A percentile compares a stretch with the other conserved stretches of the same genome.
Evolutionary conservation across 768 basidiomycete species (phyloP).

Genomic region (Amanita inopinata): DNA sequence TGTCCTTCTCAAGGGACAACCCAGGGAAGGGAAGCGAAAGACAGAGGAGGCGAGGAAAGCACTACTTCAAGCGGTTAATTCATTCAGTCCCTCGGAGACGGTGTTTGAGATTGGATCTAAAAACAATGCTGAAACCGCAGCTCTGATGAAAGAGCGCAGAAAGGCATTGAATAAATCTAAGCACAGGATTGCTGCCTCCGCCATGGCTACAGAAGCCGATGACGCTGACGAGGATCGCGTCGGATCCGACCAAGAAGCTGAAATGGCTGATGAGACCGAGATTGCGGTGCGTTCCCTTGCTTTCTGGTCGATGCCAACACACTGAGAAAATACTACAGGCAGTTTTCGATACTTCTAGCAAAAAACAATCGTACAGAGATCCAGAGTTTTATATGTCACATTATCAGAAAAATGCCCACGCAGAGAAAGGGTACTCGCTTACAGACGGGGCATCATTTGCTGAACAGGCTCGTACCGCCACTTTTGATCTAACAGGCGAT

Average conservation of each 20-base stretch:
- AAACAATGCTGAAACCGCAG: slow-evolving; percentile 49
- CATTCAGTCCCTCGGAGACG: slow-evolving; percentile 82
- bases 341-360: slow-evolving; percentile 50
- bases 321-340: slow-evolving; percentile 30
- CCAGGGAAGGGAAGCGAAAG: slow-evolving; percentile 24
- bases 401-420: slow-evolving; percentile 75
- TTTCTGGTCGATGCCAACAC: neutral
- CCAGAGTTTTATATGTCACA: slow-evolving; percentile 88
- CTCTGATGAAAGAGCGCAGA: slow-evolving; percentile 83
- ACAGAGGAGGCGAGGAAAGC: slow-evolving; percentile 50
- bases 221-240: slow-evolving; percentile 26
- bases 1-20: slow-evolving; percentile 40
- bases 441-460: slow-evolving; percentile 81
- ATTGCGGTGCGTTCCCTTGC: slow-evolving; percentile 43
- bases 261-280: slow-evolving; percentile 75
- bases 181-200: slow-evolving; percentile 31
- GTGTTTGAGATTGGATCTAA: slow-evolving; percentile 83
- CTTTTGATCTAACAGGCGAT: slow-evolving; percentile 80
- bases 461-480: slow-evolving; percentile 68
- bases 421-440: slow-evolving; percentile 94
- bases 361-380: slow-evolving; percentile 57
- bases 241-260: slow-evolving; percentile 26
- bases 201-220: slow-evolving; percentile 22
- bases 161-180: slow-evolving; percentile 64
- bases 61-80: slow-evolving; percentile 64